Base-by-base conservation (phyloP, 139 green algal species). In the Picochlorum sp. region DNA sequence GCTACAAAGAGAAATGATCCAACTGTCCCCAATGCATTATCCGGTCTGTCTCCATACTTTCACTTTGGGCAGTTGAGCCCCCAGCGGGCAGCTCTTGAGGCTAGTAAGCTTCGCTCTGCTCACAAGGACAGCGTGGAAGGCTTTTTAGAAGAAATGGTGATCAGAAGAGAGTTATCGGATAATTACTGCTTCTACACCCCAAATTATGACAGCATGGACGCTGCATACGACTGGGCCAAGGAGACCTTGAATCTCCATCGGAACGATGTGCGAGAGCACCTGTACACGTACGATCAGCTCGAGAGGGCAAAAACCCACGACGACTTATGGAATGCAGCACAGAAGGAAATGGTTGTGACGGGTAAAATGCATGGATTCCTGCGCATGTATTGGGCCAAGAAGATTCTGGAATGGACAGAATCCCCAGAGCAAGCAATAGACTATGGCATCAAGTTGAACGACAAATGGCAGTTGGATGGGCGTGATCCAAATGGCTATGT, bases 281-380 rank as follows among this genome's bases (percentile, higher is more conserved):
- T 71, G 16, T 68, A 78, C 54, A 37, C 84, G 4, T 45, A 62
- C 46, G 81, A 85, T 30, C 77, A 96, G 73, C 78, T 96, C 49
- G 92, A 97, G 80, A 50, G 69, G 14, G 88, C 69, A 1, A 66
- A 84, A 69, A 97, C 92, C n/a, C 82, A 96, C 72, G 92, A 97
- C 69, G 82, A 95, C 61, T 79, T 97, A 63, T 97, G 90, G 90
- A 97, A 97, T 72, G 89, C 89, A n/a, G 74, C 81, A 13, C 92
- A 98, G 78, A 65, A 80, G 51, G 89, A 98, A 85, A 85, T 97
- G 83, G 69, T 91, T 64, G 70, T 89, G 67, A 37, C 65, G 4
- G 92, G 92, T 66, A 97, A 97, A 82, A 97, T 98, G 90, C 92
- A 97, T 76, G 92, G 92, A 67, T 98, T 95, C 82, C 93, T 97